These are phyloP conservation scores for Colletotrichum acutatum DNA, from an alignment of 2,329 filamentous ascomycete genomes.

Conservation along the genomic window DNA sequence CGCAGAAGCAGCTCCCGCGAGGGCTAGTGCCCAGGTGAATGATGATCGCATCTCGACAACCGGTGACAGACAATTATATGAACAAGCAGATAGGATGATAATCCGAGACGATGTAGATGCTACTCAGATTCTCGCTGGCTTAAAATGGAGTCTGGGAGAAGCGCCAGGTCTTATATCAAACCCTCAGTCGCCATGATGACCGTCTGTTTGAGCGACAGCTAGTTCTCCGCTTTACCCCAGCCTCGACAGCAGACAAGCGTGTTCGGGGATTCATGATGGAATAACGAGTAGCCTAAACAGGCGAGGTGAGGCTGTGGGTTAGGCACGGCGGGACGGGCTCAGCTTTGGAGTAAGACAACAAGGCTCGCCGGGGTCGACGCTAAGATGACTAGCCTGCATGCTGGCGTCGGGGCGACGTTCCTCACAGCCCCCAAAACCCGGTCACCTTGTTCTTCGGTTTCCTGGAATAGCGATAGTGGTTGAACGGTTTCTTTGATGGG, in stretches of 20 bases:
- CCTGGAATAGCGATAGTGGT: not conserved
- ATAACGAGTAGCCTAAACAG: not conserved
- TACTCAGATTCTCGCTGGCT: not conserved
- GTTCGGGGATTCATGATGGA: not conserved
- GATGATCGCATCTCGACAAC: slow-evolving; percentile 1
- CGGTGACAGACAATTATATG: not conserved
- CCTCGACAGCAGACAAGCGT: not conserved
- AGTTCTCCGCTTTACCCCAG: not conserved
- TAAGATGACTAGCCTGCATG: not conserved
- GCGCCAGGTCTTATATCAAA: not conserved
- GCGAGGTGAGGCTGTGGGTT: slow-evolving; percentile 2
- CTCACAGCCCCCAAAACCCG: not conserved
- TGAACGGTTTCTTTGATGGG: not conserved
- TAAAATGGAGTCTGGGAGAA: not conserved
- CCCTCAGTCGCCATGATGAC: not conserved
- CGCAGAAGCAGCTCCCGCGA: not conserved
- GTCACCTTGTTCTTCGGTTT: not conserved
- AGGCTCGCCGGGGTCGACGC: not conserved
- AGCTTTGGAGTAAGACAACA: not conserved
- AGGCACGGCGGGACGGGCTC: slow-evolving; percentile 10
- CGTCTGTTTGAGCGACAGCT: not conserved
- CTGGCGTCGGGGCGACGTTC: not conserved
- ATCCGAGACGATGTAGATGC: not conserved
- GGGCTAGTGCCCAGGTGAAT: slow-evolving; percentile 5
- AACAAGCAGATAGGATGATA: not conserved